Percentiles rank a stretch among this genome's conserved stretches.
Evolutionary conservation across 371 early-diverging fungal genomes (phyloP).

Genomic region (Dichotomocladium elegans): DNA sequence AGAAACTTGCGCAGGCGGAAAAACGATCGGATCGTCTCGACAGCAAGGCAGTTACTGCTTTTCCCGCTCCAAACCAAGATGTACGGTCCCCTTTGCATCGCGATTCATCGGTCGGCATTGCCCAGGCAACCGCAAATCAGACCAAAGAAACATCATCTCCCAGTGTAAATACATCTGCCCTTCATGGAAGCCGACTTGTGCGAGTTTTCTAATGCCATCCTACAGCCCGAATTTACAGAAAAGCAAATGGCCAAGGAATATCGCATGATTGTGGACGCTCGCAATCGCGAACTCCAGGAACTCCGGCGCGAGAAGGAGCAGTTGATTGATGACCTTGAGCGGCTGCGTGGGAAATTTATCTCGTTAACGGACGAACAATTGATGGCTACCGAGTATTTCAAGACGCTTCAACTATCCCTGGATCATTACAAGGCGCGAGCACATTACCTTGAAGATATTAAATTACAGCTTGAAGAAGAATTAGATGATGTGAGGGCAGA

Average conservation of each 20-base stretch:
- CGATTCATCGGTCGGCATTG: not conserved
- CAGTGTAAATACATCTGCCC: too few species aligned
- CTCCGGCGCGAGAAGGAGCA: slow-evolving; percentile 64
- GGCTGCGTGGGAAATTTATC: slow-evolving; percentile 36
- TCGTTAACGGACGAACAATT: slow-evolving; percentile 52
- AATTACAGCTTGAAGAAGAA: slow-evolving; percentile 17
- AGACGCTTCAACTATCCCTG: slow-evolving; percentile 53
- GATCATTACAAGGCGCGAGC: slow-evolving; percentile 37
- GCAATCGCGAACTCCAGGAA: slow-evolving; percentile 69
- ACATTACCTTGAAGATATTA: slow-evolving; percentile 24
- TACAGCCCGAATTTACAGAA: slow-evolving; percentile 24
- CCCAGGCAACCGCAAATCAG: slow-evolving; percentile 1
- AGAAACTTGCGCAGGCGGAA: slow-evolving; percentile 18
- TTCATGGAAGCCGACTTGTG: too few species aligned
- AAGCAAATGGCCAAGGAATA: slow-evolving; percentile 28
- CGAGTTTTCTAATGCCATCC: too few species aligned
- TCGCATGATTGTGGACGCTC: slow-evolving; percentile 50
- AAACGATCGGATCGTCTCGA: slow-evolving; percentile 32
- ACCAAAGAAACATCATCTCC: not conserved
- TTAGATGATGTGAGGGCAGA: slow-evolving; percentile 15
- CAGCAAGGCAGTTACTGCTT: slow-evolving; percentile 26
- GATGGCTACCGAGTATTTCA: slow-evolving; percentile 36
- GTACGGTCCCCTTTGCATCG: not conserved
- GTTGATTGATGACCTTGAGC: slow-evolving; percentile 51
- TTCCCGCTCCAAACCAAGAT: slow-evolving; percentile 19